Percentiles rank a stretch among this genome's conserved stretches.
phyloP scores from a whole-genome alignment of 2,329 filamentous ascomycete species.

The Trichoderma lentiforme region DNA sequence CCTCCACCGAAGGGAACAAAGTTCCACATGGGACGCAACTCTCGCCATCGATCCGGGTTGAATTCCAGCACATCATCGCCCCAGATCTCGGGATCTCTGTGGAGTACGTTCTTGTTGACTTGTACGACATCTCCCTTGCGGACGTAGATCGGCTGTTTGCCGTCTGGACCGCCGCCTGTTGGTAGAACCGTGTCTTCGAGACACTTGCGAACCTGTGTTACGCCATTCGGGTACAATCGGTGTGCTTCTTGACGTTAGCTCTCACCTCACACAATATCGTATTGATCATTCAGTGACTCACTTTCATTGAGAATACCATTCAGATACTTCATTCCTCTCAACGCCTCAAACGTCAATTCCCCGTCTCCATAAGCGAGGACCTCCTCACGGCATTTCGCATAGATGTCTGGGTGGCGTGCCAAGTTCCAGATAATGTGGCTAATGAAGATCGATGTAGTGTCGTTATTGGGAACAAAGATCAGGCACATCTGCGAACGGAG shows the following conservation, averaged over 20 bases:
- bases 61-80: constrained; percentile 39
- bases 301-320: background rate
- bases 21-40: constrained; percentile 25
- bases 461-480: background rate
- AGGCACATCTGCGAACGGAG: background rate
- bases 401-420: background rate
- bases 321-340: constrained; percentile 1
- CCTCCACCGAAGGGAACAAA: constrained; percentile 28
- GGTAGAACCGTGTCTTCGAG: too few relatives aligned
- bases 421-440: background rate
- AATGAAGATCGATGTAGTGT: background rate
- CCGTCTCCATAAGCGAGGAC: background rate
- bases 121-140: constrained; percentile 38
- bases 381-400: background rate
- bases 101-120: constrained; percentile 36
- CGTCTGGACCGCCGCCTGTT: too few relatives aligned
- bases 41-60: constrained; percentile 38
- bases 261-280: too few relatives aligned
- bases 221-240: too few relatives aligned
- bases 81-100: constrained; percentile 37
- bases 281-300: background rate
- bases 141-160: too few relatives aligned
- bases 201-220: too few relatives aligned
- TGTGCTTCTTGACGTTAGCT: too few relatives aligned
- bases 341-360: background rate